A percentile compares a stretch with the other conserved stretches of the same genome.
Evolutionary conservation across 2,329 filamentous ascomycete genomes (phyloP).

Genomic region (Hyphodiscus sp.): DNA sequence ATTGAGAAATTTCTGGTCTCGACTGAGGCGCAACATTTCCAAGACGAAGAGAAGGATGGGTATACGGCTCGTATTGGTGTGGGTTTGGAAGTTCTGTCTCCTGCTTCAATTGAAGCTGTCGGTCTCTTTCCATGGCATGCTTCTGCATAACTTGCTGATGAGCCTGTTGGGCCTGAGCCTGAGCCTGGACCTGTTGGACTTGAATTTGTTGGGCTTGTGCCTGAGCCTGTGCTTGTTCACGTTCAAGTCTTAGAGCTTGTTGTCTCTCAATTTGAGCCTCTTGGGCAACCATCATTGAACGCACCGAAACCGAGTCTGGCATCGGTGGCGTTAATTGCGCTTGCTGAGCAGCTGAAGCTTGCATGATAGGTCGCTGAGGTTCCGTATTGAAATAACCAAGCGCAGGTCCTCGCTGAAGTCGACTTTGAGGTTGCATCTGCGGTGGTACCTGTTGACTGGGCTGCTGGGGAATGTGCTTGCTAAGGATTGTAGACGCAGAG

Average conservation of each 20-base stretch:
- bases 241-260: conserved; percentile 22
- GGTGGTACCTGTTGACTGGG: conserved; percentile 17
- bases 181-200: conserved; percentile 1
- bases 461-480: conserved; percentile 24
- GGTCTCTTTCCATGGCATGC: conserved; percentile 12
- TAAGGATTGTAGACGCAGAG: conserved; percentile 19
- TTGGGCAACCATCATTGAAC: conserved; percentile 23
- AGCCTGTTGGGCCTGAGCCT: conserved; percentile 5
- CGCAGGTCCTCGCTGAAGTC: conserved; percentile 21
- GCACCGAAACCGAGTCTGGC: conserved; percentile 14
- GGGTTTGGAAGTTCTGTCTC: conserved; percentile 28
- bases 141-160: conserved; percentile 5
- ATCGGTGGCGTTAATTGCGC: conserved; percentile 7
- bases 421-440: conserved; percentile 15
- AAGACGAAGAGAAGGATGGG: conserved; percentile 16
- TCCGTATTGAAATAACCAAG: conserved; percentile 26
- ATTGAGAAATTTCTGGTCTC: conserved; percentile 20
- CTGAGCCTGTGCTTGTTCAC: conserved; percentile 16
- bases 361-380: conserved; percentile 20
- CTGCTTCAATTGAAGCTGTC: conserved; percentile 26
- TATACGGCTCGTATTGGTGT: conserved; percentile 31
- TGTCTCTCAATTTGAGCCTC: conserved; percentile 27
- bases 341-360: conserved; percentile 7
- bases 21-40: conserved; percentile 15
- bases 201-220: conserved; percentile 8